These are phyloP conservation scores for Colletotrichum magnum DNA, from an alignment of 2,329 filamentous ascomycete species.

Conservation along the genomic window DNA sequence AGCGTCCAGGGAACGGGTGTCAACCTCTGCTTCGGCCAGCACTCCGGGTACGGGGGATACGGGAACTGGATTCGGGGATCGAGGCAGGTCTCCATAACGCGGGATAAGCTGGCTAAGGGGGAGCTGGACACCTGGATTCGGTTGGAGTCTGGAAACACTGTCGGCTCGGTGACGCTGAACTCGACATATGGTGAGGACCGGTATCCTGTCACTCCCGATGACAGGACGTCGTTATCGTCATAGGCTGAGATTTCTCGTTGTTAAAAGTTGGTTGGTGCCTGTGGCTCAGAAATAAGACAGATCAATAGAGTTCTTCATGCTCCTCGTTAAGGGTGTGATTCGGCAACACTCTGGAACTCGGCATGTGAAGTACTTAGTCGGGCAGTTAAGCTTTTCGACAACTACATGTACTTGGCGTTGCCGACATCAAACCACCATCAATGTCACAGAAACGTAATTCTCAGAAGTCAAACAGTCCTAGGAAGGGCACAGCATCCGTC, in stretches of 20 bases:
- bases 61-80: conserved; percentile 74
- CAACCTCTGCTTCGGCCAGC: conserved; percentile 73
- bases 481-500: no score
- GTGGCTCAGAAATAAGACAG: neutral
- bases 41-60: conserved; percentile 80
- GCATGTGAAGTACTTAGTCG: no score
- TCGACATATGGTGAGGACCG: conserved; percentile 69
- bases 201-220: conserved; percentile 62
- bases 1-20: conserved; percentile 58
- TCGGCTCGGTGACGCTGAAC: conserved; percentile 69
- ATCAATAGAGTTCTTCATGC: no score
- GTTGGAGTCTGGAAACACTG: conserved; percentile 67
- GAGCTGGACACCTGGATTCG: conserved; percentile 73
- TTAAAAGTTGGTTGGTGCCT: neutral
- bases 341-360: no score
- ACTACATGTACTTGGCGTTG: no score
- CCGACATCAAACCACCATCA: no score
- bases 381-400: no score
- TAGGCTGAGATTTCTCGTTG: conserved; percentile 1
- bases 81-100: conserved; percentile 66
- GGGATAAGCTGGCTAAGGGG: conserved; percentile 54
- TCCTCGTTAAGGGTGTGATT: no score
- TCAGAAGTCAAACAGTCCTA: no score
- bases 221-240: conserved; percentile 45
- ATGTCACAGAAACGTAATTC: no score